phyloP scores from a whole-genome alignment of 345 rosid genomes.

The Psidium guajava region DNA sequence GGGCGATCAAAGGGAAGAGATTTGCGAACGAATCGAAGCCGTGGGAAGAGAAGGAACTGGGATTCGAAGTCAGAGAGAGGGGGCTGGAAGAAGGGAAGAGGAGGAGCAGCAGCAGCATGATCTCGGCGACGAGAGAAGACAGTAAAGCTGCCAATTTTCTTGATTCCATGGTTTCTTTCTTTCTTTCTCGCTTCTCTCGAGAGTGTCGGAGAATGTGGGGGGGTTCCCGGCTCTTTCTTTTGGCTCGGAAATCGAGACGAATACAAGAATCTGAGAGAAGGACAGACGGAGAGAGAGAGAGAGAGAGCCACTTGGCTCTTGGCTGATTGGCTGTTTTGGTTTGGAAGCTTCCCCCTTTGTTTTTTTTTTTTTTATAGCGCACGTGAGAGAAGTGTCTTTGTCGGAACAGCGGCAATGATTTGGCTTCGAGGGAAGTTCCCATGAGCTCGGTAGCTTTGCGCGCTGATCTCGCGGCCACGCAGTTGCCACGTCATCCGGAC shows the following conservation, averaged over 20 bases:
- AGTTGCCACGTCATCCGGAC: background rate
- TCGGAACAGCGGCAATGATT: background rate
- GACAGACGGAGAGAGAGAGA: background rate
- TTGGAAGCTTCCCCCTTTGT: background rate
- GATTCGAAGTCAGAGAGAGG: background rate
- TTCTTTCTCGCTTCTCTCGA: slow-evolving; percentile 1
- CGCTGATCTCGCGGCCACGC: background rate
- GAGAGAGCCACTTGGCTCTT: background rate
- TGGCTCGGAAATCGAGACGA: background rate
- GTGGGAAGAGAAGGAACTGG: background rate
- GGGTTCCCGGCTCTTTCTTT: slow-evolving; percentile 3
- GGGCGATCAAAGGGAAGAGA: slow-evolving; percentile 25
- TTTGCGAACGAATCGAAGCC: slow-evolving; percentile 1
- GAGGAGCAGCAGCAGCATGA: slow-evolving; percentile 22
- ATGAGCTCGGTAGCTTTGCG: background rate
- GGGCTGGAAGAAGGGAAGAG: slow-evolving; percentile 13
- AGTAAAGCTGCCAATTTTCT: slow-evolving; percentile 41
- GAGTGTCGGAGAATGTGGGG: slow-evolving; percentile 13
- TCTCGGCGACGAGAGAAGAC: slow-evolving; percentile 33
- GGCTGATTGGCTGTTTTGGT: background rate
- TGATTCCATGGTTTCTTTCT: slow-evolving; percentile 27
- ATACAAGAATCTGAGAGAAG: background rate
- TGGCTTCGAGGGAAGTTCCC: background rate
- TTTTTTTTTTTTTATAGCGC: background rate
- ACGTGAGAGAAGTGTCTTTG: background rate